These are phyloP conservation scores for Yarrowia bubula DNA, from an alignment of 805 yeast genomes.

Conservation along the genomic window DNA sequence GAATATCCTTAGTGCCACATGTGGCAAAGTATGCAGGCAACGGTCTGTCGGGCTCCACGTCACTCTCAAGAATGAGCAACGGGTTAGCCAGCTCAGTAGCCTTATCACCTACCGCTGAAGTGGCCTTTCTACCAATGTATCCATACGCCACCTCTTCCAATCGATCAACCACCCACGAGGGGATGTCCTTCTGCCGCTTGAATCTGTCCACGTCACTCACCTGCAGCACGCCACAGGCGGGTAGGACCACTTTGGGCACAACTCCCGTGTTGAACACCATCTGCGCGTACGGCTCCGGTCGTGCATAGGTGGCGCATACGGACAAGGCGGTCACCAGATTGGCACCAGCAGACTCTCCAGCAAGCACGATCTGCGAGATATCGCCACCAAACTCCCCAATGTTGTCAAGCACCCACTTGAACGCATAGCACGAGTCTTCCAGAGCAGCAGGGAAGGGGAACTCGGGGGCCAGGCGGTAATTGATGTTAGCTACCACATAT, in stretches of 20 bases:
- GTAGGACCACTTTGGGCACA: conserved; percentile 8
- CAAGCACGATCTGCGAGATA: background rate
- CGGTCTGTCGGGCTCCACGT: background rate
- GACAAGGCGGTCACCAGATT: conserved; percentile 12
- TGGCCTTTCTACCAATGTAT: background rate
- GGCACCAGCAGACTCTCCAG: conserved; percentile 16
- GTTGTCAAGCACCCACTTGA: background rate
- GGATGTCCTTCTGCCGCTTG: background rate
- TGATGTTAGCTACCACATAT: conserved; percentile 18
- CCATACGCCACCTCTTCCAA: background rate
- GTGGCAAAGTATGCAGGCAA: conserved; percentile 11
- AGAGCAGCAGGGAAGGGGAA: conserved; percentile 3
- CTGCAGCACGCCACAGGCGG: conserved; percentile 7
- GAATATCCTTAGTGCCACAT: conserved; percentile 8
- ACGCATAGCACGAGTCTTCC: conserved; percentile 7
- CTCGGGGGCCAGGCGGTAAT: conserved; percentile 2
- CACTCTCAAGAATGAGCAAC: background rate
- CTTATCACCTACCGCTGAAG: background rate
- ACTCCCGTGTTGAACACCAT: background rate
- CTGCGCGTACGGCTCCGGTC: conserved; percentile 18
- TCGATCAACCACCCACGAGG: background rate
- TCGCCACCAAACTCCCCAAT: conserved; percentile 17
- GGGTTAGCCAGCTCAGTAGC: conserved; percentile 6
- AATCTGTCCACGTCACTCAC: conserved; percentile 6
- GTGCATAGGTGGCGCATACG: background rate